Percentiles rank a stretch among this genome's conserved stretches.
phyloP scores from a whole-genome alignment of 2,329 filamentous ascomycete species.

The Fusarium verrucosum region DNA sequence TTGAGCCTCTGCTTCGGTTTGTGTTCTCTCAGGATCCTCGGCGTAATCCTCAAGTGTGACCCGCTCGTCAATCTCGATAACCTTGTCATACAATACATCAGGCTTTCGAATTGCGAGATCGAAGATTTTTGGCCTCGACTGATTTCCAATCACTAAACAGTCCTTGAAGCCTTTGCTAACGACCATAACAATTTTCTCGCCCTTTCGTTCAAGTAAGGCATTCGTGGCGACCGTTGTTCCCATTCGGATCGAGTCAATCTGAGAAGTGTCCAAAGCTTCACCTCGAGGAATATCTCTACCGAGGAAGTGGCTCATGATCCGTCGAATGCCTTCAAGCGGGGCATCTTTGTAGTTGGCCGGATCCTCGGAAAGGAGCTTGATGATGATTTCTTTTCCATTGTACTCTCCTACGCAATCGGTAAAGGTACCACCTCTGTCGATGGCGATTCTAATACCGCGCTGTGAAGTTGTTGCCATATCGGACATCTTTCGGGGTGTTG shows the following conservation, averaged over 20 bases:
- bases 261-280: conserved; percentile 79
- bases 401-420: conserved; percentile 91
- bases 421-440: conserved; percentile 86
- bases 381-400: conserved; percentile 79
- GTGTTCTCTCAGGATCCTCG: conserved; percentile 76
- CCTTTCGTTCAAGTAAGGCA: conserved; percentile 87
- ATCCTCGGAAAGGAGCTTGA: conserved; percentile 90
- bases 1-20: conserved; percentile 63
- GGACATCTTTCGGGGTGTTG: conserved; percentile 8
- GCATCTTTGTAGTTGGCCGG: conserved; percentile 91
- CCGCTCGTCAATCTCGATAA: conserved; percentile 90
- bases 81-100: conserved; percentile 83
- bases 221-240: conserved; percentile 96
- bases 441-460: conserved; percentile 78
- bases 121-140: conserved; percentile 89
- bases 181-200: conserved; percentile 86
- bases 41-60: conserved; percentile 93
- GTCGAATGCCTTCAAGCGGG: conserved; percentile 88
- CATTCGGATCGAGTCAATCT: conserved; percentile 94
- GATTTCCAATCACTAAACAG: conserved; percentile 88
- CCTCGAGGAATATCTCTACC: conserved; percentile 80
- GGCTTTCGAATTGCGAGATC: conserved; percentile 88
- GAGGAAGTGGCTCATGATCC: conserved; percentile 82
- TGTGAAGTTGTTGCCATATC: conserved; percentile 51
- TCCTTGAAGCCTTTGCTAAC: conserved; percentile 90